Conservation (phyloP, 371 early-diverging fungal species). For the Mortierella sp. region DNA sequence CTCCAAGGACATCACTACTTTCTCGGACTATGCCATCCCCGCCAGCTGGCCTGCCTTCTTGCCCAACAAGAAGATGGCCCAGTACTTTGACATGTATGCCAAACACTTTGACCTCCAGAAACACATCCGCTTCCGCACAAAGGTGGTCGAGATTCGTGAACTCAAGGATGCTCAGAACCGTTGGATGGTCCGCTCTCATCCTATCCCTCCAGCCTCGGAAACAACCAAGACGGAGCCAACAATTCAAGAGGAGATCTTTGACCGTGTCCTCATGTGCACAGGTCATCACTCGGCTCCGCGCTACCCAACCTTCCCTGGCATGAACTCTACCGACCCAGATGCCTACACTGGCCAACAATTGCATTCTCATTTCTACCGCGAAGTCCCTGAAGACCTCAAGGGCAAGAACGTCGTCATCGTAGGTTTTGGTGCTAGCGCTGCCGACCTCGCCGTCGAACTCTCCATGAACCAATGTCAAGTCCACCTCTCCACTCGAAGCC, state of each 20-base stretch:
- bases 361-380: conserved; percentile 63
- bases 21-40: conserved; percentile 64
- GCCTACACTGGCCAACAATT: conserved; percentile 56
- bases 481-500: conserved; percentile 31
- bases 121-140: conserved; percentile 60
- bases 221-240: too few species aligned
- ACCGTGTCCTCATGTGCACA: conserved; percentile 62
- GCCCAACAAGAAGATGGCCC: conserved; percentile 55
- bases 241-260: conserved; percentile 58
- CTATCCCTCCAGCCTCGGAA: too few species aligned
- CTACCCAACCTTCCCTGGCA: conserved; percentile 60
- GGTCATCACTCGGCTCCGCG: conserved; percentile 64
- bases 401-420: conserved; percentile 59
- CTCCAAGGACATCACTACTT: conserved; percentile 59
- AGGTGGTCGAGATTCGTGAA: conserved; percentile 55
- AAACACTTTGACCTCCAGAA: conserved; percentile 55
- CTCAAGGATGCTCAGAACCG: conserved; percentile 47
- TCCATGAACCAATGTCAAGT: conserved; percentile 60
- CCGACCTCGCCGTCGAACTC: conserved; percentile 64
- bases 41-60: conserved; percentile 63
- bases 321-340: conserved; percentile 38
- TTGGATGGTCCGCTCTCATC: conserved; percentile 57
- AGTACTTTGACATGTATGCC: conserved; percentile 60
- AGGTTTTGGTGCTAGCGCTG: conserved; percentile 62
- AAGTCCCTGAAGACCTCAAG: conserved; percentile 54